Base-by-base conservation (phyloP, 2,329 filamentous ascomycete genomes). In the Pseudopyricularia javanii region DNA sequence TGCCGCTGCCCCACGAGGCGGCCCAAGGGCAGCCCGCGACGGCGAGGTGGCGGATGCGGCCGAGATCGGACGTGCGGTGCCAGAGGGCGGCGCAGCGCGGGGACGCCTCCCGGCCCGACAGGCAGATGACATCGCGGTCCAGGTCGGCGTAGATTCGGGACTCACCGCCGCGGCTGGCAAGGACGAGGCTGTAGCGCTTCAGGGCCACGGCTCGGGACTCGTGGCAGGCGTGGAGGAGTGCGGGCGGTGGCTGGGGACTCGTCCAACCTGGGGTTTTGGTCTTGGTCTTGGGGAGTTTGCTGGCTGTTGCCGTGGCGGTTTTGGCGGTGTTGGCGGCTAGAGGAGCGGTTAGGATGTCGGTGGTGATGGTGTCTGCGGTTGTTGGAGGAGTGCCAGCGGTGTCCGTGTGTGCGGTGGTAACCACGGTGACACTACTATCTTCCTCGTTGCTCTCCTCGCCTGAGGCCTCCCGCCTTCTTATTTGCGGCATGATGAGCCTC, bases 131-230 rank as follows among this genome's bases (percentile, higher is more conserved):
- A 22, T 54, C 53, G 22, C 30, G 40, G 14, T 12, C 26, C 9
- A 51, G 43, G 43, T 54, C 53, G 12, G 49, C 43, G 43, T 54
- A 54, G 35, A 54, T 50, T 32, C 50, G 50, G 14, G 24, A 14
- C 14, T 50, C 30, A 17, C 12, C 48, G 28, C 30, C 35, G 15
- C 24, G 22, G 17, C 26, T 14, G 11, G 37, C 53, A 2, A 54
- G 43, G 6, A 50, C 43, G 32, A 51, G 53, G 17, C 33, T 22
- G 43, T 51, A 54, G 17, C 49, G 49, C 37, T 24, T 17, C 7
- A 54, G 43, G 7, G 53, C 53, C 22, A 51, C 53, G 49, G 49
- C 24, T 30, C 53, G 53, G 17, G 52, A 40, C 47, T 53, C 52
- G 47, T 35, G 35, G 34, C 32, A 47, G 32, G 33, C 49, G 49